Evolutionary conservation across 1,139 yeast species (phyloP).

Genomic region (Pichiaceae sp.): DNA sequence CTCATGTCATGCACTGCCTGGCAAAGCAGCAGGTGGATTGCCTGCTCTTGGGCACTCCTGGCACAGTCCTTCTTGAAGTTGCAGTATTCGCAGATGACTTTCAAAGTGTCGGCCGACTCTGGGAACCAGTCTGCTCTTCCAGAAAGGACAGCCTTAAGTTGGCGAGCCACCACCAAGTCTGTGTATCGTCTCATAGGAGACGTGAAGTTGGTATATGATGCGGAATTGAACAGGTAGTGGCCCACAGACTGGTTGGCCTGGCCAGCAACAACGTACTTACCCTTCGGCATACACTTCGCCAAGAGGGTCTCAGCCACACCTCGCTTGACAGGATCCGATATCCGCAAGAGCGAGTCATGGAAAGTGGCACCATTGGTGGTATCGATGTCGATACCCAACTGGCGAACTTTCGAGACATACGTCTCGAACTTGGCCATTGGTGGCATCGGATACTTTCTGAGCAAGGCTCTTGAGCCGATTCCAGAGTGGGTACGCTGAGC

Average conservation of each 20-base stretch:
- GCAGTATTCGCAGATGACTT: constrained; percentile 83
- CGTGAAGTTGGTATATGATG: constrained; percentile 88
- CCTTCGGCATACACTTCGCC: constrained; percentile 76
- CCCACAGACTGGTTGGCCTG: constrained; percentile 74
- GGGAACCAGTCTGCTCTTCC: constrained; percentile 25
- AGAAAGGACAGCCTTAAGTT: constrained; percentile 59
- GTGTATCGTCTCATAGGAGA: constrained; percentile 90
- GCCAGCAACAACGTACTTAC: constrained; percentile 84
- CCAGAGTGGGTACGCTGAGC: constrained; percentile 75
- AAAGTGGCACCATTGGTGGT: constrained; percentile 67
- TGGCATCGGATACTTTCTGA: constrained; percentile 86
- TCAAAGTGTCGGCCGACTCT: constrained; percentile 64
- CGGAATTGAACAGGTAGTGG: constrained; percentile 76
- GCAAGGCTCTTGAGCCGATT: constrained; percentile 71
- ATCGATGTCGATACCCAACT: constrained; percentile 64
- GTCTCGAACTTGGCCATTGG: constrained; percentile 75
- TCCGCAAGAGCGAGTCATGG: constrained; percentile 59
- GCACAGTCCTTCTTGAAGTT: constrained; percentile 95
- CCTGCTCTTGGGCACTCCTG: constrained; percentile 87
- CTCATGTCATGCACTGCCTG: constrained; percentile 80
- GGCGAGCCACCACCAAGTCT: constrained; percentile 88
- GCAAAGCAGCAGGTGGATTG: constrained; percentile 76
- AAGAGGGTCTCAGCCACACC: constrained; percentile 73
- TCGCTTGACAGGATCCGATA: constrained; percentile 58
- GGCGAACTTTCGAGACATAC: constrained; percentile 60